phyloP scores from a whole-genome alignment of 805 yeast species.

The Cyberlindnera xylosilytica region DNA sequence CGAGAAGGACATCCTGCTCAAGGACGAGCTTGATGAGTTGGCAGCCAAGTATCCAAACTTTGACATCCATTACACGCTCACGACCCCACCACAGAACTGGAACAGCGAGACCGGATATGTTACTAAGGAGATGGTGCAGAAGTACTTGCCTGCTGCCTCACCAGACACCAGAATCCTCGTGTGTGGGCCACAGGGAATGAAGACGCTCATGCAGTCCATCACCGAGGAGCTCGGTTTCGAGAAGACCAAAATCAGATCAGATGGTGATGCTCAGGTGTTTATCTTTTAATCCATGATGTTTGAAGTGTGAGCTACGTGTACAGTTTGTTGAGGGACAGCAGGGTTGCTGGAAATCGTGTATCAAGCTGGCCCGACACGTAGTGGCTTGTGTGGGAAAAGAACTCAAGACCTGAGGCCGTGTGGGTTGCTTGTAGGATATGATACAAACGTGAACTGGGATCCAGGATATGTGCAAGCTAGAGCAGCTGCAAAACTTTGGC shows the following conservation, averaged over 20 bases:
- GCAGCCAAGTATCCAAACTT: constrained; percentile 61
- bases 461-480: no score
- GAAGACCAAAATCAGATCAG: constrained; percentile 41
- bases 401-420: no score
- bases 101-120: constrained; percentile 57
- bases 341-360: no score
- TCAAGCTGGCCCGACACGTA: no score
- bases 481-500: no score
- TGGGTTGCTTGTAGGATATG: no score
- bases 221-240: constrained; percentile 61
- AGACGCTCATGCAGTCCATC: constrained; percentile 44
- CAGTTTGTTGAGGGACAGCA: no score
- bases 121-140: constrained; percentile 52
- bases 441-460: no score
- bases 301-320: no score
- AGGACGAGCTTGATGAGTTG: constrained; percentile 69
- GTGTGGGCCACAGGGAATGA: constrained; percentile 77
- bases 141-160: constrained; percentile 49
- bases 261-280: constrained; percentile 55
- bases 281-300: no score
- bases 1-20: constrained; percentile 70
- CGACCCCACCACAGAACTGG: constrained; percentile 51
- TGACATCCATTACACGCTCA: constrained; percentile 55
- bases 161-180: constrained; percentile 55
- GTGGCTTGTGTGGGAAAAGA: no score